phyloP scores from a whole-genome alignment of 306 rosid species.

The Amphicarpaea edgeworthii region DNA sequence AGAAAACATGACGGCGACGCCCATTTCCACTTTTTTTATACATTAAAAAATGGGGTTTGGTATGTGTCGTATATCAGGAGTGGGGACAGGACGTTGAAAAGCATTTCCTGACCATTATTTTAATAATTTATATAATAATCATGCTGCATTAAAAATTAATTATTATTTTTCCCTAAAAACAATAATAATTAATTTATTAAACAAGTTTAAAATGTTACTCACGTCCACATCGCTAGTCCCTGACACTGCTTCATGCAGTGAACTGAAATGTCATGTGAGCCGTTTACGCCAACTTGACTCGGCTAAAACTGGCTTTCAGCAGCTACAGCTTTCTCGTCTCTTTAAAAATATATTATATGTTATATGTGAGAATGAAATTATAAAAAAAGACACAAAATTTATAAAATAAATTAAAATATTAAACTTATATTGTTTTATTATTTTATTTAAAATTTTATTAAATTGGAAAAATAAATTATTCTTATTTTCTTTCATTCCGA shows the following conservation, averaged over 20 bases:
- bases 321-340: no score
- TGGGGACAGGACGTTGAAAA: constrained; percentile 2
- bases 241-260: neutral
- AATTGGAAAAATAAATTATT: no score
- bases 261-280: constrained; percentile 16
- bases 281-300: neutral
- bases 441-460: no score
- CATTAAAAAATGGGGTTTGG: no score
- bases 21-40: neutral
- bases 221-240: constrained; percentile 29
- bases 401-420: no score
- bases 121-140: neutral
- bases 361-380: no score
- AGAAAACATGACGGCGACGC: neutral
- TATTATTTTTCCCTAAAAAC: no score
- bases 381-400: no score
- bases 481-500: no score
- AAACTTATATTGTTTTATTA: no score
- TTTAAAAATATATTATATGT: no score
- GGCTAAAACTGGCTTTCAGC: neutral
- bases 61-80: no score
- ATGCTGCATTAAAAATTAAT: neutral
- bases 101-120: neutral
- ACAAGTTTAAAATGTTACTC: constrained; percentile 21
- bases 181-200: constrained; percentile 17